Conservation (phyloP, 371 early-diverging fungal genomes). For the Actinomucor elegans region DNA sequence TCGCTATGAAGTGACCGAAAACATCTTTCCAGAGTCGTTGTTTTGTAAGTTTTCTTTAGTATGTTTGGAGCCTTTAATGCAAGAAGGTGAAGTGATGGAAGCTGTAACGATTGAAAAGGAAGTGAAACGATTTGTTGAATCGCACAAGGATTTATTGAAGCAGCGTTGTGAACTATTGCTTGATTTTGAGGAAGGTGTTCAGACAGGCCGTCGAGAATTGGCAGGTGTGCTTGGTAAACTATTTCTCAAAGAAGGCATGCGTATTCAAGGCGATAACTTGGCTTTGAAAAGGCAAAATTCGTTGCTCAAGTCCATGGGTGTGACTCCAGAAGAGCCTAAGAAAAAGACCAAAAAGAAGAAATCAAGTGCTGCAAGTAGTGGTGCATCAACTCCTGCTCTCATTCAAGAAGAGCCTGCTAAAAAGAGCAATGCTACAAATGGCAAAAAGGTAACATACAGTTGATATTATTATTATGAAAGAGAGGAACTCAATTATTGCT, state of each 20-base stretch:
- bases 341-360: conserved; percentile 51
- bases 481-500: no score
- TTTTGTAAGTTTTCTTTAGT: conserved; percentile 39
- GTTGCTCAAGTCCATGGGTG: conserved; percentile 58
- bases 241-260: conserved; percentile 71
- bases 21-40: conserved; percentile 28
- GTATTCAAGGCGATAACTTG: conserved; percentile 67
- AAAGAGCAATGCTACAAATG: no score
- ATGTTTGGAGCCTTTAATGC: conserved; percentile 67
- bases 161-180: conserved; percentile 57
- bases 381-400: conserved; percentile 6
- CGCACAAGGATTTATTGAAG: conserved; percentile 50
- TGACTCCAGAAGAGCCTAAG: conserved; percentile 4
- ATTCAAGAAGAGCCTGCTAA: neutral
- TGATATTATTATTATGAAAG: no score
- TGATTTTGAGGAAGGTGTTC: conserved; percentile 67
- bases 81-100: conserved; percentile 72
- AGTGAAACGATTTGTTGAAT: conserved; percentile 44
- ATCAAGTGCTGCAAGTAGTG: conserved; percentile 15
- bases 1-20: conserved; percentile 20
- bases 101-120: conserved; percentile 52
- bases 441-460: neutral
- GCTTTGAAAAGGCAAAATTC: conserved; percentile 69
- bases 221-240: conserved; percentile 70
- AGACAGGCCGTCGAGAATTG: conserved; percentile 66